Base-by-base conservation (phyloP, 2,329 filamentous ascomycete species). In the Rhytidhysteron rufulum region DNA sequence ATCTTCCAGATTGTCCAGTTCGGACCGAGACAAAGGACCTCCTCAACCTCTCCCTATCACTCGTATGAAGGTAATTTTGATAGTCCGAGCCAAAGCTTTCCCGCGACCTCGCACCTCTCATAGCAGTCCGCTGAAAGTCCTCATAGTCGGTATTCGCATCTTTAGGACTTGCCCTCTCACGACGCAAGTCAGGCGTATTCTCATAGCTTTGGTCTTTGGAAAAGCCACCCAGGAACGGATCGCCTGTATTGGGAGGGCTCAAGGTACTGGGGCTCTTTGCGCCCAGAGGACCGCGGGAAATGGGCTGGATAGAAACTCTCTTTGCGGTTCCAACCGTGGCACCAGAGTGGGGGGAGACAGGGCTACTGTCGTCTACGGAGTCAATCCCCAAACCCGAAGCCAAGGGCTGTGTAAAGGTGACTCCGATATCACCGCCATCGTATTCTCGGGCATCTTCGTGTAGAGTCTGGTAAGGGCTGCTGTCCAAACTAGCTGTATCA, bases 301-400 rank as follows among this genome's bases (percentile, higher is more conserved):
- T 51, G 6, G 51, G 33, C 31, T 58, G 56, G 45, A 58, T 54
- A 29, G 49, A 53, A 35, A 50, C 36, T 13, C 47, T 20, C 35
- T 30, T 31, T n/a, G 17, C 31, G 19, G 10, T 13, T 31, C 16
- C 21, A 40, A 21, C 18, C 20, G 8, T 20, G 11, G 10, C 17
- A 29, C 42, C 29, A 16, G 40, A 32, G 39, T 44, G 42, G 27
- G 50, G 57, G 38, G 22, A 15, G 15, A 9, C 18, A n/a, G 16
- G 17, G 25, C 42, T 31, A n/a, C n/a, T n/a, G n/a, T n/a, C n/a
- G n/a, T n/a, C n/a, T 15, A 42, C 35, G 38, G 45, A 44, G 24
- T 49, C 58, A 39, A 70, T 68, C 6, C 66, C 66, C 24, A 69
- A 44, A 10, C 67, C 67, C 40, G 50, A 37, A 15, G 51, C 50